phyloP scores from a whole-genome alignment of 1,139 yeast genomes.

The Yamadazyma aaseri region DNA sequence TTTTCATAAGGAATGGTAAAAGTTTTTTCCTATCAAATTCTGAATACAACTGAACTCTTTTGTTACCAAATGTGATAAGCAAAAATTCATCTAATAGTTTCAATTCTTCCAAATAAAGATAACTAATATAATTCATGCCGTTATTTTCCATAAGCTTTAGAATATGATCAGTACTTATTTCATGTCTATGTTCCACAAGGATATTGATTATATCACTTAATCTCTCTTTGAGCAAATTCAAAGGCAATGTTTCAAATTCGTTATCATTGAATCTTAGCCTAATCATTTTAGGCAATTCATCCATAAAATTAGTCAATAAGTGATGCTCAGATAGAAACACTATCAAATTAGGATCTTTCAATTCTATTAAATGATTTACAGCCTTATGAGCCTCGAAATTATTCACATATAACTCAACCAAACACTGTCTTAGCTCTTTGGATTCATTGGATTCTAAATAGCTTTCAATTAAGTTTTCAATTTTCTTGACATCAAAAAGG shows the following conservation, averaged over 20 bases:
- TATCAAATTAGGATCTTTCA: slow-evolving; percentile 56
- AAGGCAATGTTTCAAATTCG: slow-evolving; percentile 37
- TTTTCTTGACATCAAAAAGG: slow-evolving; percentile 47
- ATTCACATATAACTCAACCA: slow-evolving; percentile 57
- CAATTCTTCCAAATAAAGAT: slow-evolving; percentile 58
- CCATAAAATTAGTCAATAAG: slow-evolving; percentile 50
- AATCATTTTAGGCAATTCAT: slow-evolving; percentile 53
- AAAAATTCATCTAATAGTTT: slow-evolving; percentile 53
- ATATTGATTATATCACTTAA: slow-evolving; percentile 50
- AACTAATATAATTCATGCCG: slow-evolving; percentile 53
- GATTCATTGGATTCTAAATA: slow-evolving; percentile 23
- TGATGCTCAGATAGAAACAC: slow-evolving; percentile 62
- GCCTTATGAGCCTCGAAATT: slow-evolving; percentile 63
- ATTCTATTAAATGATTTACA: slow-evolving; percentile 55
- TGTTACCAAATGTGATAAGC: slow-evolving; percentile 60
- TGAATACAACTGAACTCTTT: slow-evolving; percentile 63
- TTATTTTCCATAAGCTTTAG: slow-evolving; percentile 45
- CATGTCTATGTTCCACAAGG: slow-evolving; percentile 65
- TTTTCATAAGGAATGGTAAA: slow-evolving; percentile 45
- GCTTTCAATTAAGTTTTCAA: slow-evolving; percentile 51
- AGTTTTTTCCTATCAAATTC: slow-evolving; percentile 55
- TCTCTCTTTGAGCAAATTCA: slow-evolving; percentile 38
- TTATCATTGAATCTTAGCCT: slow-evolving; percentile 37
- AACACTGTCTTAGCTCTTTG: slow-evolving; percentile 40
- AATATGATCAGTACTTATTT: slow-evolving; percentile 53